Percentiles rank a stretch among this genome's conserved stretches.
Conservation (phyloP, 1,139 yeast genomes). For the Meyerozyma sp. region DNA sequence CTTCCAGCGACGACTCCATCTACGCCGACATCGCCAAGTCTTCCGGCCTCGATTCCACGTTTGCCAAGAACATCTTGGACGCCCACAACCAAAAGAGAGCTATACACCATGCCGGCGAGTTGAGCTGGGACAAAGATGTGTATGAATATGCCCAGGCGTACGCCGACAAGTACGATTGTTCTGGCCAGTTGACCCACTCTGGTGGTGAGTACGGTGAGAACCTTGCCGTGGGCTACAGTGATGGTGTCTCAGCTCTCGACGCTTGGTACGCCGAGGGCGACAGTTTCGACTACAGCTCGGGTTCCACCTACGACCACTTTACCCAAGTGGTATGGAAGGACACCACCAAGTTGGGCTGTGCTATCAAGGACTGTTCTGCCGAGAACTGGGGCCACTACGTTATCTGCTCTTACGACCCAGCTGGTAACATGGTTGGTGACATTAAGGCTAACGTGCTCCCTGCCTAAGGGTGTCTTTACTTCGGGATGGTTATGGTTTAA, state of each 20-base stretch:
- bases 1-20: constrained; percentile 7
- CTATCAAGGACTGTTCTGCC: constrained; percentile 42
- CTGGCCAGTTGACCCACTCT: constrained; percentile 64
- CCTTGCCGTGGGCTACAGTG: constrained; percentile 68
- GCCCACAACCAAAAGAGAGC: constrained; percentile 71
- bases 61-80: constrained; percentile 38
- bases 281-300: constrained; percentile 45
- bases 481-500: too few species aligned
- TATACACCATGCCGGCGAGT: constrained; percentile 51
- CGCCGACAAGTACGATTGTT: constrained; percentile 68
- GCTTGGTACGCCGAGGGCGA: constrained; percentile 82
- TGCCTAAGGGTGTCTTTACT: background rate
- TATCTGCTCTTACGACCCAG: constrained; percentile 48
- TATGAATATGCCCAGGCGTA: constrained; percentile 66
- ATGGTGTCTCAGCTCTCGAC: constrained; percentile 51
- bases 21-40: constrained; percentile 7
- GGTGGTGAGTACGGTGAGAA: constrained; percentile 85
- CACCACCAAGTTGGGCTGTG: constrained; percentile 72
- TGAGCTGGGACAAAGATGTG: constrained; percentile 61
- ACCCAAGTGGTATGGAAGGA: constrained; percentile 83
- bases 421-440: constrained; percentile 48
- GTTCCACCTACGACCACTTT: constrained; percentile 57
- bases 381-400: constrained; percentile 46
- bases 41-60: constrained; percentile 22
- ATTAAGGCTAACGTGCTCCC: constrained; percentile 48